phyloP scores from a whole-genome alignment of 495 filamentous ascomycete species.

The Massariosphaeria phaeospora region DNA sequence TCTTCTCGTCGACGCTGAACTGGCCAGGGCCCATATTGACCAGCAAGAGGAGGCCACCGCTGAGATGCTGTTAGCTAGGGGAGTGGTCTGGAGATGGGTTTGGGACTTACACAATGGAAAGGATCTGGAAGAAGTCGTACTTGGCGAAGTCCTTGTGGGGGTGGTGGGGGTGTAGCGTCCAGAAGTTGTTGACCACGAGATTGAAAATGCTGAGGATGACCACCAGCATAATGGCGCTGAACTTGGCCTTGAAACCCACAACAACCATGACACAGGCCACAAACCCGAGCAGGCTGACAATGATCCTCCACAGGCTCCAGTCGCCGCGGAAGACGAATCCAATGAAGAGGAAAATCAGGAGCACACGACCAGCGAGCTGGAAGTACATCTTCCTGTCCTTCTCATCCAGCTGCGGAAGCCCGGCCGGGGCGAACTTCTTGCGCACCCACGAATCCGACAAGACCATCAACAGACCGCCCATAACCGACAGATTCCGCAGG shows the following conservation, averaged over 20 bases:
- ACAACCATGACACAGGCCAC: slow-evolving; percentile 97
- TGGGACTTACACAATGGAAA: slow-evolving; percentile 83
- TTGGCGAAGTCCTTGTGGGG: slow-evolving; percentile 99
- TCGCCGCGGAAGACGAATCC: slow-evolving; percentile 93
- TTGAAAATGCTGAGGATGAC: slow-evolving; percentile 96
- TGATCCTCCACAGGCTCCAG: slow-evolving; percentile 79
- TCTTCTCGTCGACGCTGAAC: slow-evolving; percentile 99
- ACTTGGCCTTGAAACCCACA: slow-evolving; percentile 99
- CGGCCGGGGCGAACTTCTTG: slow-evolving; percentile 94
- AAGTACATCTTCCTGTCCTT: slow-evolving; percentile 99
- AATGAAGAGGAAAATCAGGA: slow-evolving; percentile 93
- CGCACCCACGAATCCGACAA: slow-evolving; percentile 96
- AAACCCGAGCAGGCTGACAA: slow-evolving; percentile 76
- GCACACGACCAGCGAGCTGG: slow-evolving; percentile 91
- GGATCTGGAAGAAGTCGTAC: slow-evolving; percentile 99
- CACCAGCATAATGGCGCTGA: slow-evolving; percentile 88
- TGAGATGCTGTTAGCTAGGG: slow-evolving; percentile 34
- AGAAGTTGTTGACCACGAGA: slow-evolving; percentile 98
- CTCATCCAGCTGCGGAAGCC: slow-evolving; percentile 88
- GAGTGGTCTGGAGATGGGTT: neutral
- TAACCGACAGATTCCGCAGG: slow-evolving; percentile 94
- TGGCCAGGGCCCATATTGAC: slow-evolving; percentile 98
- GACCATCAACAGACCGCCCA: slow-evolving; percentile 96
- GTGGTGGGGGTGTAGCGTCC: slow-evolving; percentile 99
- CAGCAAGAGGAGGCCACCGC: slow-evolving; percentile 85